phyloP scores from a whole-genome alignment of 352 stramenopile genomes.

The Globisporangium radiosum region DNA sequence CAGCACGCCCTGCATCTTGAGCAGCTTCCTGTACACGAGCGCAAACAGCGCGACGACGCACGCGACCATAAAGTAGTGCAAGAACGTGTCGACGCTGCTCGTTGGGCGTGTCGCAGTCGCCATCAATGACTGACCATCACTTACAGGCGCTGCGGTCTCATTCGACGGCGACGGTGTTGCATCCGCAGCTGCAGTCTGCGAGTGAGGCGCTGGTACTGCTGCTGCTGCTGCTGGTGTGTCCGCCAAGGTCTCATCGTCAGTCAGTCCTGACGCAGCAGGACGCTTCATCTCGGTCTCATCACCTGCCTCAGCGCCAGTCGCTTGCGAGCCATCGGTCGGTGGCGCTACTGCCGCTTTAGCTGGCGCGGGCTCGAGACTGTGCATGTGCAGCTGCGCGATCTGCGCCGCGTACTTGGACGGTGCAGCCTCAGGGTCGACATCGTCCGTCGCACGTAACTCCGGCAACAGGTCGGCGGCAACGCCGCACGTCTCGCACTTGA shows the following conservation, averaged over 20 bases:
- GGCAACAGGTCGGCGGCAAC: slow-evolving; percentile 59
- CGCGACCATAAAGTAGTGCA: slow-evolving; percentile 64
- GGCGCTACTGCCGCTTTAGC: slow-evolving; percentile 2
- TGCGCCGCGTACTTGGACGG: slow-evolving; percentile 73
- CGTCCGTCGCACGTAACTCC: slow-evolving; percentile 27
- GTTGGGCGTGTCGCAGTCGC: slow-evolving; percentile 7
- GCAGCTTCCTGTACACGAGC: slow-evolving; percentile 74
- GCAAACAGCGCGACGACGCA: slow-evolving; percentile 66
- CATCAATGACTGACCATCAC: no score
- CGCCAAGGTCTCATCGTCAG: background rate
- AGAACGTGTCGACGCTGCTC: slow-evolving; percentile 46
- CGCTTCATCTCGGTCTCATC: background rate
- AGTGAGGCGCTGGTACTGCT: slow-evolving; percentile 1
- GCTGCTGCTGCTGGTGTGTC: background rate
- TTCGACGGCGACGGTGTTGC: background rate
- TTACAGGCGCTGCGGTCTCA: background rate
- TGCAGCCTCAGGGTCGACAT: slow-evolving; percentile 8
- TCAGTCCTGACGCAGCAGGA: background rate
- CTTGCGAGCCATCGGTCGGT: background rate
- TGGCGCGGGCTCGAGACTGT: slow-evolving; percentile 41
- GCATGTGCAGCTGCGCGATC: slow-evolving; percentile 77
- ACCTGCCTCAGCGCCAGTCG: background rate
- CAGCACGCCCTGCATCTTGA: slow-evolving; percentile 65
- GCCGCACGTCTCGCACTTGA: slow-evolving; percentile 73
- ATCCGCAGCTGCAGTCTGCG: background rate